Evolutionary conservation across 208 protist genomes (phyloP).

Genomic region (Balamuthia mandrillaris): DNA sequence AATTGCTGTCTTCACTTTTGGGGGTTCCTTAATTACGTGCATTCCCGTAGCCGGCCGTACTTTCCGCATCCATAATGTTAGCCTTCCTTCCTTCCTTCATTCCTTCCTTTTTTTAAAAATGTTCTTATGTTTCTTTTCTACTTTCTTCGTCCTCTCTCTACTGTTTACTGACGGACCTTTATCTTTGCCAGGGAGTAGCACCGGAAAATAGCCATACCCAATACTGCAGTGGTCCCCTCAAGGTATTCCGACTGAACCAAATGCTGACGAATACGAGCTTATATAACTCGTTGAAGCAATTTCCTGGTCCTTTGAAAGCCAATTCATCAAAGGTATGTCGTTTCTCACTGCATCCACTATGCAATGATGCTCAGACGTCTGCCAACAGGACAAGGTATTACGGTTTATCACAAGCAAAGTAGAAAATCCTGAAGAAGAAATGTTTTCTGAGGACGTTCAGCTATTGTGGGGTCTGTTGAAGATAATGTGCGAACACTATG

Average conservation of each 20-base stretch:
- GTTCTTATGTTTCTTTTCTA: neutral
- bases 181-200: too few relatives aligned
- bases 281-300: neutral
- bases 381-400: neutral
- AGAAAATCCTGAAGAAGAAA: neutral
- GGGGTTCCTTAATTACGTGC: neutral
- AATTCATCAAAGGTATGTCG: neutral
- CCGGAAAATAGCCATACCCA: neutral
- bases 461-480: neutral
- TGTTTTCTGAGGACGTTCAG: neutral
- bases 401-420: neutral
- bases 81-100: neutral
- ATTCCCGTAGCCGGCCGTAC: neutral
- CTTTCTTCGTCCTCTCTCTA: too few relatives aligned
- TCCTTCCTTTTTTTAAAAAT: neutral
- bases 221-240: neutral
- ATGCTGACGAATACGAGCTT: neutral
- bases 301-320: neutral
- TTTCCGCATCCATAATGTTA: neutral
- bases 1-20: neutral
- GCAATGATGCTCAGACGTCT: neutral
- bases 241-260: neutral
- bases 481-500: slow-evolving; percentile 9
- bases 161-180: too few relatives aligned
- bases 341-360: neutral